Base-by-base conservation (phyloP, 495 filamentous ascomycete species). In the Echria macrotheca region DNA sequence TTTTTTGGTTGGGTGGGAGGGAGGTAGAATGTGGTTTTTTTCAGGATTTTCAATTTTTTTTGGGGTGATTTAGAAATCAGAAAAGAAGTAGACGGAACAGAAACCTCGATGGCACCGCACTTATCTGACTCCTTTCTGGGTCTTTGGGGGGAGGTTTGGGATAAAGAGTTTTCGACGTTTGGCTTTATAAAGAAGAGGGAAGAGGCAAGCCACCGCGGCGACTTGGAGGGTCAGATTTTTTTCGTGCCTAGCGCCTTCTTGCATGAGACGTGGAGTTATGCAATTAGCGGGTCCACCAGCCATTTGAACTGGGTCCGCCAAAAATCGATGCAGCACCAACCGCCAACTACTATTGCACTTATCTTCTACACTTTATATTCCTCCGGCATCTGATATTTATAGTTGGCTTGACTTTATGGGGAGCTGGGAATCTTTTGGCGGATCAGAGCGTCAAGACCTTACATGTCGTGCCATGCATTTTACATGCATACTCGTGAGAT, bases 41-140 rank as follows among this genome's bases (percentile, higher is more conserved):
- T 65, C 55, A 42, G 53, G 54, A 54, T 74, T 74, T 74, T 66
- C 54, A 69, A 68, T 41, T 71, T 74, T 74, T 74, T 74, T 74
- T 72, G 55, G 49, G 49, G 55, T 49, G 33, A 63, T 72, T 71
- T 72, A 60, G 54, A 53, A 53, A 36, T 36, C 58, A 59, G 56
- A 67, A 54, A 66, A 60, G 58, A 59, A 58, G 55, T 48, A 56
- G 60, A 63, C 21, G 35, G 56, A 57, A 60, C 57, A 56, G 50
- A 59, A 50, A 56, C 61, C 58, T 58, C 55, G 49, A 58, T 49
- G 57, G 46, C 61, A 53, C 56, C 56, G 61, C 46, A 55, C 60
- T 62, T 54, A 60, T 64, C 56, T 62, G 47, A 56, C 63, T 60
- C 49, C 55, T 60, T 66, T 64, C 61, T 62, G 52, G 49, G 32